Conservation (phyloP, 31 red algal genomes). For the Asparagopsis taxiformis region DNA sequence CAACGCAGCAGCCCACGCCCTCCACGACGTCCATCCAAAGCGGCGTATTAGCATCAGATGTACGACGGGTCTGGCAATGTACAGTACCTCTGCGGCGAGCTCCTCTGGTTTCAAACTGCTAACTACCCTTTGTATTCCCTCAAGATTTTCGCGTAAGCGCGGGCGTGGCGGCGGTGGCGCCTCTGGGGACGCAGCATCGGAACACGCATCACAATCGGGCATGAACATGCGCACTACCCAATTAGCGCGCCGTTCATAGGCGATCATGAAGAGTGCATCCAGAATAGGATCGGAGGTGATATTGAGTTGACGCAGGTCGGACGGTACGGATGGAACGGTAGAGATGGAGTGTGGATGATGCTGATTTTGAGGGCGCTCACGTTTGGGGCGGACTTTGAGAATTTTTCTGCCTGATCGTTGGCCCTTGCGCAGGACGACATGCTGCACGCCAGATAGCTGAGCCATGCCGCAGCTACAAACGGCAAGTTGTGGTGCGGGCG, state of each 20-base stretch:
- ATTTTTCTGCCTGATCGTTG: constrained; percentile 17
- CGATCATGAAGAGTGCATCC: constrained; percentile 37
- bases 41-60: constrained; percentile 42
- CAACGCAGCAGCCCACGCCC: constrained; percentile 44
- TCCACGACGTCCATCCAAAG: constrained; percentile 58
- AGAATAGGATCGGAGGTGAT: constrained; percentile 27
- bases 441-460: constrained; percentile 10
- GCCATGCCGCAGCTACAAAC: constrained; percentile 39
- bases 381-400: constrained; percentile 22
- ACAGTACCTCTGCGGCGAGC: constrained; percentile 47
- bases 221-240: constrained; percentile 54
- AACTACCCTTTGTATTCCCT: constrained; percentile 13
- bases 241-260: constrained; percentile 49
- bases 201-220: constrained; percentile 48
- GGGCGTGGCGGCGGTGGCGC: not conserved
- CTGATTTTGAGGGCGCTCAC: not conserved
- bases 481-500: constrained; percentile 21
- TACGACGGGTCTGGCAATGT: constrained; percentile 35
- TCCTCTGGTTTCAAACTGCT: constrained; percentile 13
- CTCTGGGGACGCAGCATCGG: too few species aligned
- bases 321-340: constrained; percentile 11
- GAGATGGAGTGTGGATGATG: constrained; percentile 1
- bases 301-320: constrained; percentile 3
- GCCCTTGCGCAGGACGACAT: constrained; percentile 17
- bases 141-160: constrained; percentile 15